These are phyloP conservation scores for Nannochloris sp. DNA, from an alignment of 139 green algal species.

Conservation along the genomic window DNA sequence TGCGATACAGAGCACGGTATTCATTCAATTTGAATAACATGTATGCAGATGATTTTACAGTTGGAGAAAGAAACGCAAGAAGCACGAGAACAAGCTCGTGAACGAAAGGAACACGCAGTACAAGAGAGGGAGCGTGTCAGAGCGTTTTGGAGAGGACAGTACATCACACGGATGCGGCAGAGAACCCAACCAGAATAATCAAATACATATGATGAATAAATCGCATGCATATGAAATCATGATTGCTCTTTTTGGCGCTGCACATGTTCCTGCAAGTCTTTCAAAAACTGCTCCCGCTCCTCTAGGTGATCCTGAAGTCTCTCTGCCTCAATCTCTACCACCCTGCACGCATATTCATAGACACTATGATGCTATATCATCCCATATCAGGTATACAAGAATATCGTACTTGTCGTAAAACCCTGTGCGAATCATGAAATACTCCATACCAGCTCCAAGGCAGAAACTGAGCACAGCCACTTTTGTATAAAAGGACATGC, in stretches of 20 bases:
- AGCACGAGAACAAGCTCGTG: too few relatives aligned
- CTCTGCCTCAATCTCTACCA: constrained; percentile 45
- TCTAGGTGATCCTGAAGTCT: constrained; percentile 36
- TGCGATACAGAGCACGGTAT: too few relatives aligned
- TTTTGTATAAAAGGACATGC: neutral
- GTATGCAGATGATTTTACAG: too few relatives aligned
- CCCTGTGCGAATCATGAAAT: constrained; percentile 87
- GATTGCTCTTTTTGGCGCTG: constrained; percentile 23
- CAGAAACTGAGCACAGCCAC: constrained; percentile 21
- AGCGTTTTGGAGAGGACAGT: too few relatives aligned
- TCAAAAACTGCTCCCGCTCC: constrained; percentile 32
- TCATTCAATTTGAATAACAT: too few relatives aligned
- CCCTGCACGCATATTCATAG: constrained; percentile 15
- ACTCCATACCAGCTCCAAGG: constrained; percentile 67
- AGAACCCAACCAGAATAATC: too few relatives aligned
- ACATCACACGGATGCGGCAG: too few relatives aligned
- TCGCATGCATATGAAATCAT: too few relatives aligned
- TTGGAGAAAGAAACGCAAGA: too few relatives aligned
- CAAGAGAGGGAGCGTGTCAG: too few relatives aligned
- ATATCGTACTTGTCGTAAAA: constrained; percentile 66
- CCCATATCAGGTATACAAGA: neutral
- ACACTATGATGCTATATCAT: neutral
- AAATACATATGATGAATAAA: too few relatives aligned
- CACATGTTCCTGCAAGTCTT: constrained; percentile 29
- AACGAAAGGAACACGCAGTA: too few relatives aligned